A percentile compares a stretch with the other conserved stretches of the same genome.
Evolutionary conservation across 176 grass and related monocot genomes (phyloP).

Genomic region (Cenchrus purpureus): DNA sequence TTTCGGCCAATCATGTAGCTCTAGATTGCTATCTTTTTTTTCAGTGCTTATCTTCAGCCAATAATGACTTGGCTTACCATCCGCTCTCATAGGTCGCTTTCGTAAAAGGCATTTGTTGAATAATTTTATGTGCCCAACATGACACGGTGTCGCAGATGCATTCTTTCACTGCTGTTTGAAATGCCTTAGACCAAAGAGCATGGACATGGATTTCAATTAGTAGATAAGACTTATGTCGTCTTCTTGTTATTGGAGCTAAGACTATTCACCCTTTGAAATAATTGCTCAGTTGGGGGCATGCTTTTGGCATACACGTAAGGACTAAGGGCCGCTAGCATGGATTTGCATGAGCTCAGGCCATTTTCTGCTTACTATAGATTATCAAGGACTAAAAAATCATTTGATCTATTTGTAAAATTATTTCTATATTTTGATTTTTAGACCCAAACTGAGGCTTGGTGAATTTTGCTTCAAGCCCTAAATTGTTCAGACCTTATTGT

Average conservation of each 20-base stretch:
- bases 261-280: constrained; percentile 23
- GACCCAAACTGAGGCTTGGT: neutral
- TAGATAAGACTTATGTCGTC: constrained; percentile 17
- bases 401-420: neutral
- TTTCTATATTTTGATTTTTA: neutral
- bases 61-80: constrained; percentile 43
- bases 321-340: neutral
- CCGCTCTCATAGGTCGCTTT: constrained; percentile 41
- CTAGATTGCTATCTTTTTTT: neutral
- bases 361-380: neutral
- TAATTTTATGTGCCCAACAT: constrained; percentile 53
- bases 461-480: neutral
- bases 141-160: constrained; percentile 20
- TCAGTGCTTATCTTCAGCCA: constrained; percentile 46
- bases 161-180: constrained; percentile 46
- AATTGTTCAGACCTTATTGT: neutral
- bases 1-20: constrained; percentile 51
- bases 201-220: constrained; percentile 34
- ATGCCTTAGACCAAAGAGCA: constrained; percentile 36
- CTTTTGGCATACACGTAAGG: constrained; percentile 1
- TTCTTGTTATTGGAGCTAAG: constrained; percentile 5
- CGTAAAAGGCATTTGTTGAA: constrained; percentile 4
- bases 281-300: neutral
- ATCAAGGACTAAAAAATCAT: neutral
- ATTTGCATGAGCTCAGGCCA: neutral